Base-by-base conservation (phyloP, 1,284 basidiomycete genomes). In the Pseudozyma sp. region DNA sequence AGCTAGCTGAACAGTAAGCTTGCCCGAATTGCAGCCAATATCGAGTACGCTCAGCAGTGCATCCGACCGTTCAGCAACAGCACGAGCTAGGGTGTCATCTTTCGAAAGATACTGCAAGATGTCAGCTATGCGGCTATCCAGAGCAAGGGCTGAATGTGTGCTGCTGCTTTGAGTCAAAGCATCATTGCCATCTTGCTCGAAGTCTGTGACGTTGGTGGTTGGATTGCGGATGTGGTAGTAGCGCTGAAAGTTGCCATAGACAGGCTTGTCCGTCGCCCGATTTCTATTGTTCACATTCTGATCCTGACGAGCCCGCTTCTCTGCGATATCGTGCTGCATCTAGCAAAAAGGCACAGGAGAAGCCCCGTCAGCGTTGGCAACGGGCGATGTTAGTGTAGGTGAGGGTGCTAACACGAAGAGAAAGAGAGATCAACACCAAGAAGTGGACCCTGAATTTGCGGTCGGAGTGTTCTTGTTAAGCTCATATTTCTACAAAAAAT, bases 141-240 rank as follows among this genome's bases (percentile, higher is more conserved):
- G 45, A 0, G 53, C 61, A 7, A 74, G 49, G 7, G 71, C 65
- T 2, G 71, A 58, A 44, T 69, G 71, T 1, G 35, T 9, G 25
- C 6, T 31, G 6, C 6, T 6, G 25, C 25, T 31, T 31, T 31
- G 25, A 12, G 36, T 31, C 3, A 52, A 19, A 2, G 21, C 9
- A 5, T 35, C 34, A 1, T 6, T 35, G 2, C 13, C 36, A 8
- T 34, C 31, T 25, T 38, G 7, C 25, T 55, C 53, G 6, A 21
- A 8, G 18, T 48, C 44, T 3, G 45, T 21, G n/a, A 19, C 18
- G 1, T 19, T 25, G 42, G 19, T 60, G 49, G 59, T 31, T 13
- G 73, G 73, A 25, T 76, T 76, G 54, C 65, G 60, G 36, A 76
- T 76, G 59, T 72, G 64, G 39, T 76, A 72, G 62, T 76, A 76